Conservation (phyloP, 2,329 filamentous ascomycete genomes). For the Geosmithia flava region DNA sequence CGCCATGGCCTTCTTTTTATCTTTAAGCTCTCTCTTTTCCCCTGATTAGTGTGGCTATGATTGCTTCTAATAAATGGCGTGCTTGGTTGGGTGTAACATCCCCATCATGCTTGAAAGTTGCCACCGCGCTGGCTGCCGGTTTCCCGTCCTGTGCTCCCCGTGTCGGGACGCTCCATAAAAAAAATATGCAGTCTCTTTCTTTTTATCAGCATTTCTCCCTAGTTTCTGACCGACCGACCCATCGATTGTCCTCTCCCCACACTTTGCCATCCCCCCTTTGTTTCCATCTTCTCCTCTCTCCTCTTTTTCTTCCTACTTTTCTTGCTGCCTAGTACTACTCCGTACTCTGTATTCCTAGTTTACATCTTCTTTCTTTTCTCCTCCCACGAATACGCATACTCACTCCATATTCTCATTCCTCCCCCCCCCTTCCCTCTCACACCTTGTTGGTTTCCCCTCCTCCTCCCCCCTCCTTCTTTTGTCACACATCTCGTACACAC, state of each 20-base stretch:
- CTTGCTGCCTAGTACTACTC: background rate
- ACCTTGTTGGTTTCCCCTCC: background rate
- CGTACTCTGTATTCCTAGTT: too few relatives aligned
- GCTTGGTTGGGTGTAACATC: background rate
- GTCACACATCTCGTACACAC: too few relatives aligned
- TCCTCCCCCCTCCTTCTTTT: background rate
- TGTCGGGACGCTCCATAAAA: background rate
- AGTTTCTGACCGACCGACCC: background rate
- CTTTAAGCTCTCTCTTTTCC: background rate
- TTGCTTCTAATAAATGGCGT: background rate
- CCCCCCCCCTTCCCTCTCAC: too few relatives aligned
- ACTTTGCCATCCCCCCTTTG: background rate
- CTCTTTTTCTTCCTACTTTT: background rate
- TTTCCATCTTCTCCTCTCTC: background rate
- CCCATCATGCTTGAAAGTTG: background rate
- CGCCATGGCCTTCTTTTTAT: background rate
- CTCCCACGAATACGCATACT: too few relatives aligned
- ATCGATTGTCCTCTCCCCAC: background rate
- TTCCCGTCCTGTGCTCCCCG: background rate
- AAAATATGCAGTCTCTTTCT: too few relatives aligned
- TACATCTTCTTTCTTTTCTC: too few relatives aligned
- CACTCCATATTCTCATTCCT: background rate
- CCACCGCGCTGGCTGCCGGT: background rate
- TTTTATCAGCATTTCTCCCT: background rate
- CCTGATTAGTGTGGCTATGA: background rate